phyloP scores from a whole-genome alignment of 495 filamentous ascomycete species.

The Neurospora intermedia region DNA sequence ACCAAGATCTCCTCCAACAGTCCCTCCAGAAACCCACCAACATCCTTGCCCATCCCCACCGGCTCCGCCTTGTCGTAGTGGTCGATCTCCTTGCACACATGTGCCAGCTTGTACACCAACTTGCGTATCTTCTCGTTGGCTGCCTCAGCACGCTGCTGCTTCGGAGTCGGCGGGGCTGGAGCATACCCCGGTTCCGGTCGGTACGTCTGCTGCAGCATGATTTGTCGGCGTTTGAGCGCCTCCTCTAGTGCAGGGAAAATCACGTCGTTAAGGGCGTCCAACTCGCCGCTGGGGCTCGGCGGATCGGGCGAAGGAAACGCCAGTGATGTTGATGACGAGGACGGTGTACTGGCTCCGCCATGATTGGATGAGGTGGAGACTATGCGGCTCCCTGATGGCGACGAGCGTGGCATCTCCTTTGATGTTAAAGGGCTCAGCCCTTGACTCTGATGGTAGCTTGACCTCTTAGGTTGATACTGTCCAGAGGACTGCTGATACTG shows the following conservation, averaged over 20 bases:
- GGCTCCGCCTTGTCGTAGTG: slow-evolving; percentile 69
- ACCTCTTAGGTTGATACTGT: slow-evolving; percentile 1
- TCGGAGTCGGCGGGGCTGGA: slow-evolving; percentile 29
- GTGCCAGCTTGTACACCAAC: slow-evolving; percentile 62
- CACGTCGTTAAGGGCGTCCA: slow-evolving; percentile 63
- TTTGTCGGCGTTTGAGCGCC: slow-evolving; percentile 70
- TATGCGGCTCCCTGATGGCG: slow-evolving; percentile 3
- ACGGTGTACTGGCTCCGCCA: neutral
- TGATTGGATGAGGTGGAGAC: neutral
- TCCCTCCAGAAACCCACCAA: slow-evolving; percentile 78
- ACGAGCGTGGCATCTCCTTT: slow-evolving; percentile 14
- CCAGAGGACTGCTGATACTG: neutral
- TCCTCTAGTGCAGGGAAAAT: slow-evolving; percentile 85
- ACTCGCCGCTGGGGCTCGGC: slow-evolving; percentile 35
- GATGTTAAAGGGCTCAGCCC: slow-evolving; percentile 10
- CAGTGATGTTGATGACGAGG: slow-evolving; percentile 12
- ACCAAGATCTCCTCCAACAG: slow-evolving; percentile 93
- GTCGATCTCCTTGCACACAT: slow-evolving; percentile 79
- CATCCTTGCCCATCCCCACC: slow-evolving; percentile 84
- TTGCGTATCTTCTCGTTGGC: slow-evolving; percentile 73
- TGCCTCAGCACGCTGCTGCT: slow-evolving; percentile 53
- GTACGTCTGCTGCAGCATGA: slow-evolving; percentile 47
- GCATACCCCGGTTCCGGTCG: slow-evolving; percentile 26
- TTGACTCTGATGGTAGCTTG: slow-evolving; percentile 3
- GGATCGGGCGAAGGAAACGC: slow-evolving; percentile 37